Percentiles rank a stretch among this genome's conserved stretches.
Evolutionary conservation across 1,284 basidiomycete species (phyloP).

Genomic region (Ceratobasidium sp.): DNA sequence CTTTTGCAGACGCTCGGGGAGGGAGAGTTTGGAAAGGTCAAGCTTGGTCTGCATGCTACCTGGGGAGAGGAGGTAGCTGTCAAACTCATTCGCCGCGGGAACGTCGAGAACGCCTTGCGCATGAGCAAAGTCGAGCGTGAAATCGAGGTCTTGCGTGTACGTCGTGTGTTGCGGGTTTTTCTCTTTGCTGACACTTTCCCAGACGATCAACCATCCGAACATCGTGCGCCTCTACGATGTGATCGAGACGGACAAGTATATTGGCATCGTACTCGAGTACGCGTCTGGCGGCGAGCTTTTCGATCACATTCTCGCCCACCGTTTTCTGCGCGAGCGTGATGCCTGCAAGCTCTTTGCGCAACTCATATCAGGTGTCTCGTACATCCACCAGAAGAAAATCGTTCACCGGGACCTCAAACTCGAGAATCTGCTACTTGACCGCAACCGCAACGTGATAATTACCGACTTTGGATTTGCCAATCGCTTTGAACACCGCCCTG

Average conservation of each 20-base stretch:
- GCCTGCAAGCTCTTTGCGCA: constrained; percentile 97
- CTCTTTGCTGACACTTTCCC: constrained; percentile 43
- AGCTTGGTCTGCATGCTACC: constrained; percentile 90
- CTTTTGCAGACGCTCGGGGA: constrained; percentile 94
- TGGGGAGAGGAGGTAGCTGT: constrained; percentile 99
- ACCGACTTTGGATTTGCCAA: constrained; percentile 99
- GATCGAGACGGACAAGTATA: constrained; percentile 99
- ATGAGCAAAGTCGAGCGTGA: constrained; percentile 97
- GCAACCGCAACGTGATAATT: constrained; percentile 98
- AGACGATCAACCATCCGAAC: constrained; percentile 96
- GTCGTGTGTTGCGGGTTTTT: constrained; percentile 50
- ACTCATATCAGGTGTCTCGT: constrained; percentile 98
- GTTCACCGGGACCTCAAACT: constrained; percentile 99
- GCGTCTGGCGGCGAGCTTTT: constrained; percentile 98
- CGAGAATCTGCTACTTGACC: constrained; percentile 96
- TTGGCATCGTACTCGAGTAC: constrained; percentile 98
- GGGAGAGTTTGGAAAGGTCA: constrained; percentile 99
- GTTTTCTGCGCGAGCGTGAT: constrained; percentile 94
- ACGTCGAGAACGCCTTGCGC: constrained; percentile 83
- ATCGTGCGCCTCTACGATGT: constrained; percentile 99
- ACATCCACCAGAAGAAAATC: constrained; percentile 99
- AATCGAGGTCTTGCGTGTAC: constrained; percentile 93
- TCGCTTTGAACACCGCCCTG: constrained; percentile 86
- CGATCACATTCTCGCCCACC: constrained; percentile 98
- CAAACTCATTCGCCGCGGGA: constrained; percentile 94